phyloP scores from a whole-genome alignment of 1,284 basidiomycete species.

The Moniliophthora roreri region DNA sequence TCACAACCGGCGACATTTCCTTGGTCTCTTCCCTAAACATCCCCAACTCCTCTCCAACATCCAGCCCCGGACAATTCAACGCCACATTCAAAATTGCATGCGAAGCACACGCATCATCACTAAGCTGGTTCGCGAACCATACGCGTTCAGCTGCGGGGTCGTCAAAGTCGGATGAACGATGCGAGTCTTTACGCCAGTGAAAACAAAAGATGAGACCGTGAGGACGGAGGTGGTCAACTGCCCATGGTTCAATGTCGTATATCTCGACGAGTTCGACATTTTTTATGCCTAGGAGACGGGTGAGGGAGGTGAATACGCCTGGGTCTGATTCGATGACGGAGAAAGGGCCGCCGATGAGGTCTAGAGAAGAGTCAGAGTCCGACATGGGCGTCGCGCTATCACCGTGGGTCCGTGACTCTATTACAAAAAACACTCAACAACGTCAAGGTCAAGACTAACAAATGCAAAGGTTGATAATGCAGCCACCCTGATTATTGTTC shows the following conservation, averaged over 20 bases:
- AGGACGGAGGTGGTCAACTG: slow-evolving; percentile 53
- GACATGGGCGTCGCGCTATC: too few species aligned
- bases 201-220: slow-evolving; percentile 63
- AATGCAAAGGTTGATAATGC: too few species aligned
- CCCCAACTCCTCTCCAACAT: slow-evolving; percentile 44
- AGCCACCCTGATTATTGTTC: too few species aligned
- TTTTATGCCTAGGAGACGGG: slow-evolving; percentile 49
- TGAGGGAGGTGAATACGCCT: slow-evolving; percentile 61
- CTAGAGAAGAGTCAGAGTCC: slow-evolving; percentile 18
- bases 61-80: slow-evolving; percentile 51
- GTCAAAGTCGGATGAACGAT: slow-evolving; percentile 45
- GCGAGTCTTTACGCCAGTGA: slow-evolving; percentile 47
- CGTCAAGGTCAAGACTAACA: too few species aligned
- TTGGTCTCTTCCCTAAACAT: slow-evolving; percentile 50
- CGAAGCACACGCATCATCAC: slow-evolving; percentile 62
- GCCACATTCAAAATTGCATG: slow-evolving; percentile 60
- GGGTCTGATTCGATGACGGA: slow-evolving; percentile 66
- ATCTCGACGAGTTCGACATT: slow-evolving; percentile 56
- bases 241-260: slow-evolving; percentile 62
- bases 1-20: slow-evolving; percentile 55
- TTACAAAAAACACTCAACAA: too few species aligned
- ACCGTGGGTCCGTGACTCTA: too few species aligned
- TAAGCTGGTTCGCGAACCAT: slow-evolving; percentile 70
- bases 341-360: slow-evolving; percentile 57
- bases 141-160: slow-evolving; percentile 54